A percentile compares a stretch with the other conserved stretches of the same genome.
These are phyloP conservation scores for Geosmithia morbida DNA, from an alignment of 2,329 filamentous ascomycete genomes.

Conservation along the genomic window DNA sequence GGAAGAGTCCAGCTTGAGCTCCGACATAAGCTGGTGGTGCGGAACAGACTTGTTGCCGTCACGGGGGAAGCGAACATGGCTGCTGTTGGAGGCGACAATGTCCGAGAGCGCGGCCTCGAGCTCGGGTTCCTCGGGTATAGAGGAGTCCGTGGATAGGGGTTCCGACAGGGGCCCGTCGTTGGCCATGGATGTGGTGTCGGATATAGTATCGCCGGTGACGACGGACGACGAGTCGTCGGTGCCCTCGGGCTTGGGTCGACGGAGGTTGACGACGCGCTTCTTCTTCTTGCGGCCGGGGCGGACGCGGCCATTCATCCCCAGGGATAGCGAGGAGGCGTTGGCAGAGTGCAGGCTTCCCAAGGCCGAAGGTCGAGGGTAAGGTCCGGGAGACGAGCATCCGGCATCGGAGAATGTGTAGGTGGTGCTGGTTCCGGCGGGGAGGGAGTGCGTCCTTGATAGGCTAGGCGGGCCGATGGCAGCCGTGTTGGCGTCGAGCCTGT, in stretches of 20 bases:
- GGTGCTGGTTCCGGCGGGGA: constrained; percentile 39
- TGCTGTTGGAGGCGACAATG: constrained; percentile 9
- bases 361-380: constrained; percentile 54
- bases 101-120: constrained; percentile 23
- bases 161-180: constrained; percentile 44
- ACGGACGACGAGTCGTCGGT: constrained; percentile 24
- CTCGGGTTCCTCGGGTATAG: constrained; percentile 43
- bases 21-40: background rate
- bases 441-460: constrained; percentile 49
- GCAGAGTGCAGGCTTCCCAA: constrained; percentile 10
- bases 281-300: constrained; percentile 63
- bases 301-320: constrained; percentile 47
- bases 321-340: constrained; percentile 46
- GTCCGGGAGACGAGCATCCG: constrained; percentile 47
- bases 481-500: constrained; percentile 47
- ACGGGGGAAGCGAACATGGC: constrained; percentile 26
- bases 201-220: constrained; percentile 29
- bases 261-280: constrained; percentile 67
- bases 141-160: constrained; percentile 35
- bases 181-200: constrained; percentile 36
- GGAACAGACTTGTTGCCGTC: constrained; percentile 7
- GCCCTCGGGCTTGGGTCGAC: constrained; percentile 40
- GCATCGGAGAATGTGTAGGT: constrained; percentile 64
- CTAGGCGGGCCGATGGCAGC: constrained; percentile 33
- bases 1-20: constrained; percentile 1